These are phyloP conservation scores for Tubosaeta sp. DNA, from an alignment of 768 basidiomycete genomes.

Conservation along the genomic window DNA sequence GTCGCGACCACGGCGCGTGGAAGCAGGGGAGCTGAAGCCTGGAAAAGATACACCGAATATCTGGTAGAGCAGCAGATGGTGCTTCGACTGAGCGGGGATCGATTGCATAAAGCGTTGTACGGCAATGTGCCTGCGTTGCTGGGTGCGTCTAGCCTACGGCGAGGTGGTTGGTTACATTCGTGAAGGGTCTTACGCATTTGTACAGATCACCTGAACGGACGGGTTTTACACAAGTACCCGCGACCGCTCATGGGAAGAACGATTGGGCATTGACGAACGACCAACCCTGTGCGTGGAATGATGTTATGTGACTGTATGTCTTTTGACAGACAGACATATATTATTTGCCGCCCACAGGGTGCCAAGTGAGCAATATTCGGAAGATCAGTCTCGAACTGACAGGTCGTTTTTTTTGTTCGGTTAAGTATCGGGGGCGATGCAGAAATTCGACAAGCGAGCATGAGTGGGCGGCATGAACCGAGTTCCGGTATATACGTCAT, in stretches of 20 bases:
- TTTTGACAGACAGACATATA: background rate
- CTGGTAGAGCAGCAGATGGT: conserved; percentile 51
- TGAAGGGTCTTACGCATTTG: background rate
- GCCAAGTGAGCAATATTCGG: background rate
- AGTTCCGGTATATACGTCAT: background rate
- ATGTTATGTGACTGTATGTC: background rate
- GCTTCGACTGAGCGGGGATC: conserved; percentile 40
- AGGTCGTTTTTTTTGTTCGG: background rate
- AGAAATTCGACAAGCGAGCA: background rate
- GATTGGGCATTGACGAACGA: background rate
- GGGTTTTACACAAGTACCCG: conserved; percentile 1
- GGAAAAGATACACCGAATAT: conserved; percentile 60
- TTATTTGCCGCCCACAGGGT: background rate
- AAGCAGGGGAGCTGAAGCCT: conserved; percentile 40
- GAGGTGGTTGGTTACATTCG: background rate
- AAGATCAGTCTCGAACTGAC: background rate
- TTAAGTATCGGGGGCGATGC: background rate
- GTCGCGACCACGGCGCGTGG: background rate
- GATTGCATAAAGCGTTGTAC: conserved; percentile 35
- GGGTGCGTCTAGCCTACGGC: background rate
- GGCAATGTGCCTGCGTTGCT: background rate
- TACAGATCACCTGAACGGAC: background rate
- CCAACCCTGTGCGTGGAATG: conserved; percentile 17
- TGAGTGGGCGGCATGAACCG: background rate
- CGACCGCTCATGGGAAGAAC: background rate